Conservation (phyloP, 148 eudicot genomes). For the Beta vulgaris region DNA sequence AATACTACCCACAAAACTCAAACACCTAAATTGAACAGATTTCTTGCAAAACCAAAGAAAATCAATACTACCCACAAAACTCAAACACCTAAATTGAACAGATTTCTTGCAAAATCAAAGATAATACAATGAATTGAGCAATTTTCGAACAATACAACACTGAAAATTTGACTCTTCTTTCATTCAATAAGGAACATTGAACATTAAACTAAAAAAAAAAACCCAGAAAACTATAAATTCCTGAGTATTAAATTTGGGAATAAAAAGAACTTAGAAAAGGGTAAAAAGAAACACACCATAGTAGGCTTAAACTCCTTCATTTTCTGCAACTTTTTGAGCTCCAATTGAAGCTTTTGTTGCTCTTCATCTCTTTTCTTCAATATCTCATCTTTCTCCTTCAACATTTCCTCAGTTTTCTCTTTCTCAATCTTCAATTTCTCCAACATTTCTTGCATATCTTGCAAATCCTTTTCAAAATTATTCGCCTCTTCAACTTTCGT, state of each 20-base stretch:
- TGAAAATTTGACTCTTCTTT: too few relatives aligned
- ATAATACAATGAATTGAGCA: neutral
- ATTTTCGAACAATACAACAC: too few relatives aligned
- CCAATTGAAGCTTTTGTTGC: slow-evolving; percentile 60
- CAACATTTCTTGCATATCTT: slow-evolving; percentile 79
- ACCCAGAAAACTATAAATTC: too few relatives aligned
- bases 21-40: neutral
- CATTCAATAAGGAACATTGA: too few relatives aligned
- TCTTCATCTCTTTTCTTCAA: slow-evolving; percentile 69
- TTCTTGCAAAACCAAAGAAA: neutral
- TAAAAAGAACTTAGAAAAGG: neutral
- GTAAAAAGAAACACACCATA: slow-evolving; percentile 43
- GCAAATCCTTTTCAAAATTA: slow-evolving; percentile 65
- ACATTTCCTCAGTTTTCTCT: slow-evolving; percentile 65
- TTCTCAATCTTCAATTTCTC: slow-evolving; percentile 75
- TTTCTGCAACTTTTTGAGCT: slow-evolving; percentile 85
- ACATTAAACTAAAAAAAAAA: too few relatives aligned
- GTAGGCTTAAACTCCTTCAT: slow-evolving; percentile 85
- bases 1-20: neutral
- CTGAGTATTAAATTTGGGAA: too few relatives aligned
- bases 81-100: neutral
- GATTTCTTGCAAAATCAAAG: too few relatives aligned
- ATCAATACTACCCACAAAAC: neutral
- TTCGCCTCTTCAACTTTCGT: slow-evolving; percentile 13
- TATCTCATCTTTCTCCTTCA: slow-evolving; percentile 70